Base-by-base conservation (phyloP, 2,329 filamentous ascomycete species). In the Aspergillus ochraceoroseus region DNA sequence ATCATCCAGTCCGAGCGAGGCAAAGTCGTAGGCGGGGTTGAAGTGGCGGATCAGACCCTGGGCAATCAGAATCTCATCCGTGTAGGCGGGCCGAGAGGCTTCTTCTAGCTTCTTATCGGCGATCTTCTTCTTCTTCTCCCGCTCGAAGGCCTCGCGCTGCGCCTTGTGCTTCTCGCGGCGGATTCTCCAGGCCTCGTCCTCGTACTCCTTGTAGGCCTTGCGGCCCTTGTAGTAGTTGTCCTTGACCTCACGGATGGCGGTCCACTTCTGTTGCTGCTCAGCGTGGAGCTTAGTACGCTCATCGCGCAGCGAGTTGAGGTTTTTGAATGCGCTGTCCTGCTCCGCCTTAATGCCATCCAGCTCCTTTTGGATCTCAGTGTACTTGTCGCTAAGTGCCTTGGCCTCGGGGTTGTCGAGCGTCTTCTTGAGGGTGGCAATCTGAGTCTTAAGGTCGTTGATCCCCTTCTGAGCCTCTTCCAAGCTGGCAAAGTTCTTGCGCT, bases 41-140 rank as follows among this genome's bases (percentile, higher is more conserved):
- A 96, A 90, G 76, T 90, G 90, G 54, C 83, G 82, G 55, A 96
- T 85, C 31, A 98, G 75, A 62, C 82, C 85, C 70, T 92, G 86
- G 48, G 87, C 86, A 38, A 84, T 84, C 57, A 88, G 79, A 59
- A 98, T 95, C 72, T 98, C 88, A 56, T 95, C 87, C 32, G 87
- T 76, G 73, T 87, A 98, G 37, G 92, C 92, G 11, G 84, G 88
- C 56, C 87, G 83, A 19, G 62, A 68, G 43, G 64, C 70, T 54
- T 73, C 70, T 54, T 73, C 70, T 18, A 73, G 60, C 57, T 72
- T 72, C 59, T 74, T 74, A 55, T 76, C 72, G 33, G 74, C 70
- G 49, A 74, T 67, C 59, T 73, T 74, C 57, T 66, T 69, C 54
- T 64, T 64, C 59, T 68, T 69, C 55, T 73, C 70, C 27, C 68